phyloP scores from a whole-genome alignment of 164 flowering plant genomes.

The Tinospora cordifolia region DNA sequence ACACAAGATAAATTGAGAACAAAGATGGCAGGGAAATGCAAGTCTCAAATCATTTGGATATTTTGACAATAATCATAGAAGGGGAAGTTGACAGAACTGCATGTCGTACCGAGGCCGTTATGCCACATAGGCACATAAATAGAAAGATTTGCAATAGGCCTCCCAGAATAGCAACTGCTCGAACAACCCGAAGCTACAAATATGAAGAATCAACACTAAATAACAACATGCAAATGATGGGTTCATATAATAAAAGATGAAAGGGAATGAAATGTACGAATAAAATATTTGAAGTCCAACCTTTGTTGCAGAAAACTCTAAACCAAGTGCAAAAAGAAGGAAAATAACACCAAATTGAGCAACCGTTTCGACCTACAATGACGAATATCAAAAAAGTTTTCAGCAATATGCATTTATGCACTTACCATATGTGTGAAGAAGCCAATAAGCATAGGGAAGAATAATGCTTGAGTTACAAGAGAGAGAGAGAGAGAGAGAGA shows the following conservation, averaged over 20 bases:
- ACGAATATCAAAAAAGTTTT: conserved; percentile 14
- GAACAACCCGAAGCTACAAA: conserved; percentile 87
- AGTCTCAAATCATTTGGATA: too few species aligned
- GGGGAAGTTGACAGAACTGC: background rate
- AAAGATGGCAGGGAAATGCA: too few species aligned
- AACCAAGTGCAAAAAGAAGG: conserved; percentile 94
- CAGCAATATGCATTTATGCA: background rate
- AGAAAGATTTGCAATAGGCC: conserved; percentile 86
- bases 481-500: too few species aligned
- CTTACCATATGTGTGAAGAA: background rate
- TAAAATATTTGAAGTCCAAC: conserved; percentile 25
- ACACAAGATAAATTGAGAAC: too few species aligned
- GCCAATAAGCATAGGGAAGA: too few species aligned
- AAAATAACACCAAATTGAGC: conserved; percentile 99
- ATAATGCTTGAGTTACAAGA: too few species aligned
- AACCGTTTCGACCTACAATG: conserved; percentile 87
- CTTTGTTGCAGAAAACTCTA: conserved; percentile 89
- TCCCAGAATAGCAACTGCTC: conserved; percentile 94
- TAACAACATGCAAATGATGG: conserved; percentile 1
- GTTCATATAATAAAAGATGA: background rate
- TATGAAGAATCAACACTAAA: conserved; percentile 6
- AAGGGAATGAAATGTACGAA: background rate
- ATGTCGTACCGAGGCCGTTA: conserved; percentile 69
- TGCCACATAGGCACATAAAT: conserved; percentile 89
- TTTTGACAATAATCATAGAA: background rate